These are phyloP conservation scores for Boletus holoroseus DNA, from an alignment of 1,284 basidiomycete species.

Conservation along the genomic window DNA sequence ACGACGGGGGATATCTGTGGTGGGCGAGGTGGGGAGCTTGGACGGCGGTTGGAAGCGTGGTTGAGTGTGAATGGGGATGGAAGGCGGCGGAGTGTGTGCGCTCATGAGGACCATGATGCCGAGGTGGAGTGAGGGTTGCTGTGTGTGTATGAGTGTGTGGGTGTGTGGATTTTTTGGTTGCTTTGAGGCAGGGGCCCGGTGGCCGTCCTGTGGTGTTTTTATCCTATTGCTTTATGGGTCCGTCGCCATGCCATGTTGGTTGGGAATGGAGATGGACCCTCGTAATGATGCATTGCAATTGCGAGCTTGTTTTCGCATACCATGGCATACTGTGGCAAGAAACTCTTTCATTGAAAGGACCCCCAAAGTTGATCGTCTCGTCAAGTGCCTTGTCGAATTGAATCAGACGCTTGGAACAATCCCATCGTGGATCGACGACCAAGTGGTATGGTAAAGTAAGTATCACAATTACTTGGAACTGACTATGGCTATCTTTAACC, in stretches of 20 bases:
- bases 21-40: constrained; percentile 69
- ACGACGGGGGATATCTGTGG: constrained; percentile 69
- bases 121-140: constrained; percentile 8
- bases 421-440: no score
- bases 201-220: neutral
- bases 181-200: no score
- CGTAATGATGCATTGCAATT: neutral
- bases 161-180: neutral
- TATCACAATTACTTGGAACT: no score
- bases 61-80: constrained; percentile 35
- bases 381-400: no score
- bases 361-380: no score
- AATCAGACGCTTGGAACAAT: no score
- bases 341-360: no score
- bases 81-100: constrained; percentile 3
- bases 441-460: no score
- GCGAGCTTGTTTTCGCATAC: no score
- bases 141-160: no score
- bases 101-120: constrained; percentile 14
- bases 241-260: neutral
- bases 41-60: constrained; percentile 67
- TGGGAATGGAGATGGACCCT: neutral
- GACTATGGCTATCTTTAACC: constrained; percentile 2
- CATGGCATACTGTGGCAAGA: no score
- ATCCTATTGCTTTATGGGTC: constrained; percentile 8